Evolutionary conservation across 257 asterid species (phyloP).

Genomic region (Leonotis leonurus): DNA sequence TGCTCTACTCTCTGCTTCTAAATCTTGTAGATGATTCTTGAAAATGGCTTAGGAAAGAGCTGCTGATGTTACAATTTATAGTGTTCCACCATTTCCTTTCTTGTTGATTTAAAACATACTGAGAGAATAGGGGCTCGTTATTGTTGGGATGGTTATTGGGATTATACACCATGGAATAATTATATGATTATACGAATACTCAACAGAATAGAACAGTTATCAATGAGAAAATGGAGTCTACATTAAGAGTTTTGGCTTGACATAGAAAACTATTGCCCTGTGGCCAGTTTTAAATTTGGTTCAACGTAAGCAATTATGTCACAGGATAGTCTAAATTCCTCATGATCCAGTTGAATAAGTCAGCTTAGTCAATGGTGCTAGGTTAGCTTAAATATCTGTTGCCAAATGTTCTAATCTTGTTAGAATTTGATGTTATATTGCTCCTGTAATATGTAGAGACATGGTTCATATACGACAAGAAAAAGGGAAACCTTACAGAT

Average conservation of each 20-base stretch:
- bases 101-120: background rate
- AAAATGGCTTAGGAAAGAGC: too few species aligned
- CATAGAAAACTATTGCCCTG: slow-evolving; percentile 2
- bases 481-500: too few species aligned
- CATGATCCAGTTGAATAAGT: background rate
- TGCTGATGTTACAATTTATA: slow-evolving; percentile 16
- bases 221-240: background rate
- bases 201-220: background rate
- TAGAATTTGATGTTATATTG: too few species aligned
- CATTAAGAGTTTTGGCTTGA: background rate
- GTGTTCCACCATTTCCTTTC: slow-evolving; percentile 7
- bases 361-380: background rate
- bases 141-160: background rate
- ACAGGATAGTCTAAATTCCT: too few species aligned
- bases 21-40: too few species aligned
- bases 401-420: background rate
- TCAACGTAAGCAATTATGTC: too few species aligned
- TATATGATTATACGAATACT: background rate
- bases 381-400: background rate
- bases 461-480: too few species aligned
- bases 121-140: background rate
- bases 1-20: too few species aligned
- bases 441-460: too few species aligned
- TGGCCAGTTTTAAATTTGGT: background rate
- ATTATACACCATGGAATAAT: too few species aligned